Evolutionary conservation across 345 rosid species (phyloP).

Genomic region (Hibiscus mutabilis): DNA sequence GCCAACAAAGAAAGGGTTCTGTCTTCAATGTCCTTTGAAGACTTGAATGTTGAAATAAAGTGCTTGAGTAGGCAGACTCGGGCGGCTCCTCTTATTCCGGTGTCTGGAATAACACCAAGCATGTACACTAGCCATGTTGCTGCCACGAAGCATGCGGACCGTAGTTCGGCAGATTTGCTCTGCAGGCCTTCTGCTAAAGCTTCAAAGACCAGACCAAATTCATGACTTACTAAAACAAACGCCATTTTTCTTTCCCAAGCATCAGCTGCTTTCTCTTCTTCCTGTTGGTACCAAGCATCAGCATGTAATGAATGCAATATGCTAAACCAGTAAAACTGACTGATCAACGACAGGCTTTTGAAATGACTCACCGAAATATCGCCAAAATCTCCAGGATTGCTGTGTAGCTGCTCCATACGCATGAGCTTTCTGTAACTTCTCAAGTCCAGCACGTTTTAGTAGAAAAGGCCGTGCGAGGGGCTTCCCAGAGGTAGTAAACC

Average conservation of each 20-base stretch:
- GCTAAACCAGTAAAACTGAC: neutral
- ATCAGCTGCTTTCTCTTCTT: conserved; percentile 55
- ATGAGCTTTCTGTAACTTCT: conserved; percentile 40
- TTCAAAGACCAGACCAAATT: conserved; percentile 60
- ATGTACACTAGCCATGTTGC: conserved; percentile 59
- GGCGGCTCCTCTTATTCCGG: conserved; percentile 59
- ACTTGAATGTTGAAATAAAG: conserved; percentile 40
- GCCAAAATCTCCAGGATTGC: conserved; percentile 29
- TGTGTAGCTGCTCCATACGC: conserved; percentile 33
- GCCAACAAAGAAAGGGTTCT: conserved; percentile 56
- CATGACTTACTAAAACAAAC: conserved; percentile 51
- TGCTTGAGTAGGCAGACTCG: conserved; percentile 56
- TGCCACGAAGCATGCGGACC: conserved; percentile 43
- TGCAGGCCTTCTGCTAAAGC: conserved; percentile 58
- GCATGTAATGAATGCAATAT: neutral
- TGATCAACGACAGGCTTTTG: neutral
- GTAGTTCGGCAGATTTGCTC: conserved; percentile 35
- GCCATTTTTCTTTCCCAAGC: conserved; percentile 63
- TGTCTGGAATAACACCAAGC: conserved; percentile 53
- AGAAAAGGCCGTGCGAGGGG: conserved; percentile 44
- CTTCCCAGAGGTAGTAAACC: conserved; percentile 55
- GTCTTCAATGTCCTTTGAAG: conserved; percentile 45
- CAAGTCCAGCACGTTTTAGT: conserved; percentile 49
- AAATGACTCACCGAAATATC: conserved; percentile 38
- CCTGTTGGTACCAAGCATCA: conserved; percentile 24